Base-by-base conservation (phyloP, 192 early-diverging fungal genomes). In the Entomortierella beljakovae region DNA sequence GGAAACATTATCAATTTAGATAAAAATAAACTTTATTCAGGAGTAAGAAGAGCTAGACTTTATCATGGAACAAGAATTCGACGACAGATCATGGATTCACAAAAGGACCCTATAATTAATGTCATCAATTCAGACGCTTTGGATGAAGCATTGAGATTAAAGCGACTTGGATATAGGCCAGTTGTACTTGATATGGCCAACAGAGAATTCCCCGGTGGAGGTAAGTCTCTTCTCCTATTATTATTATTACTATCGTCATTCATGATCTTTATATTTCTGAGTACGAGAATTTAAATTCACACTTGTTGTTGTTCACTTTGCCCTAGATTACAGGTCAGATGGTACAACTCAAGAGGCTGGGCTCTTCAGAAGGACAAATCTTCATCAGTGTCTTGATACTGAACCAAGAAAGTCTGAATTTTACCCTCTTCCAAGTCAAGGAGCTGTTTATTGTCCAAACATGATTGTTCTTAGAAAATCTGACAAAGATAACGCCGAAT, bases 141-240 rank as follows among this genome's bases (percentile, higher is more conserved):
- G 16, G 70, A 68, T 49, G 71, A 84, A 22, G 83, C 72, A 9
- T 25, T 81, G 33, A 37, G 40, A 23, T 53, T 84, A 64, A 81
- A 84, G 48, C 51, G 66, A 5, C 63, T 48, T 43, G 83, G 83
- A 22, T 81, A 64, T 32, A 81, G 80, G 28, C 80, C 83, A 6
- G 58, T 84, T 42, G 80, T 84, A 40, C 59, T 84, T 18, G 80
- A 84, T 29, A 84, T 84, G 83, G 83, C 83, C 26, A 79, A 71
- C 54, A 56, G 59, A 18, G 55, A 71, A 64, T 60, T 57, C 23
- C 80, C 83, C 26, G 83, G 83, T 11, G 83, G 83, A 46, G 80
- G 82, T 83, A 80, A 40, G 40, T 42, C n/a, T 51, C 25, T 52
- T 61, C 35, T 33, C 43, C 10, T 43, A n/a, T 61, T 57, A 32